Evolutionary conservation across 2,329 filamentous ascomycete species (phyloP).

Genomic region (Byssoonygena ceratinophila): DNA sequence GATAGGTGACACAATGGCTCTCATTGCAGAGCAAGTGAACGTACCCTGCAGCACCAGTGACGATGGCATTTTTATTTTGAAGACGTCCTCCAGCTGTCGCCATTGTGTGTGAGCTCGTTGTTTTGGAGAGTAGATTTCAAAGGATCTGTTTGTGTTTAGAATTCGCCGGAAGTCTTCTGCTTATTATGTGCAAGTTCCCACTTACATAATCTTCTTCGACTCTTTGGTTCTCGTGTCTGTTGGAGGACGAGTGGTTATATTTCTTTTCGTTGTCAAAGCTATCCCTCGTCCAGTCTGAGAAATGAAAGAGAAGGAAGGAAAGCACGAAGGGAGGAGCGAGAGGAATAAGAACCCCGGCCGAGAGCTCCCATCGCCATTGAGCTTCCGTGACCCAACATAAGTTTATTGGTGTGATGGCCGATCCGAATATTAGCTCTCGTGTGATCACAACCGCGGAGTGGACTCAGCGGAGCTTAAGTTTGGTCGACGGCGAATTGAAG

Average conservation of each 20-base stretch:
- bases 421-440: background rate
- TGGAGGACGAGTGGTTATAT: no score
- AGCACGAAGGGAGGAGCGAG: background rate
- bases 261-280: background rate
- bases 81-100: conserved; percentile 37
- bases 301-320: background rate
- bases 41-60: conserved; percentile 80
- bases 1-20: no score
- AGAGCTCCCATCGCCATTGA: background rate
- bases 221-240: background rate
- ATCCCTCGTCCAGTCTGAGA: no score
- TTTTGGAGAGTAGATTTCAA: background rate
- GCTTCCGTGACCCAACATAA: background rate
- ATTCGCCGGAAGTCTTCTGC: no score
- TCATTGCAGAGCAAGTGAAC: no score
- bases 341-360: background rate
- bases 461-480: background rate
- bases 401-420: background rate
- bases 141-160: no score
- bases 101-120: background rate
- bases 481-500: background rate
- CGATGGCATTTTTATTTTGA: conserved; percentile 58
- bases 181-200: no score
- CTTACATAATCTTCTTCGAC: background rate
- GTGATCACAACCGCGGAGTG: no score